phyloP scores from a whole-genome alignment of 179 eudicot genomes.

The Silene noctiflora region DNA sequence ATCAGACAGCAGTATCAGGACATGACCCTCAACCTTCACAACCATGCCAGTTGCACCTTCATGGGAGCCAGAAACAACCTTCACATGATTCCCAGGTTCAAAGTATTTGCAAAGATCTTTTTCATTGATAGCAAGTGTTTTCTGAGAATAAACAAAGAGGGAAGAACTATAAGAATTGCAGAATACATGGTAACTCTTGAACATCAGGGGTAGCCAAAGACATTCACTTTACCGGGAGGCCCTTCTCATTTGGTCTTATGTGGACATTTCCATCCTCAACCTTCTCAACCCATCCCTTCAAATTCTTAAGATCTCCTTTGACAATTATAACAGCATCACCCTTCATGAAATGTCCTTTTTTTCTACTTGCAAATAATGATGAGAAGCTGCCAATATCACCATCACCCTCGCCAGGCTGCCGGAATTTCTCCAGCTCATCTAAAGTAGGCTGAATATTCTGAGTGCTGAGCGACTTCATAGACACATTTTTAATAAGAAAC shows the following conservation, averaged over 20 bases:
- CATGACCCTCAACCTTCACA: constrained; percentile 86
- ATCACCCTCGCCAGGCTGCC: constrained; percentile 85
- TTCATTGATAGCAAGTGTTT: constrained; percentile 80
- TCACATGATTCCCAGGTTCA: constrained; percentile 96
- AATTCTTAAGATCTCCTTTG: constrained; percentile 89
- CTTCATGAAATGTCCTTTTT: constrained; percentile 98
- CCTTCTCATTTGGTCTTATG: constrained; percentile 71
- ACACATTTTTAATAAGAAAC: constrained; percentile 71
- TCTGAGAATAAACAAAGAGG: constrained; percentile 35
- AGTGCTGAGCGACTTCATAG: constrained; percentile 77
- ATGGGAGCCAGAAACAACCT: constrained; percentile 85
- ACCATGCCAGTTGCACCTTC: constrained; percentile 99
- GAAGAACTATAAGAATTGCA: constrained; percentile 11
- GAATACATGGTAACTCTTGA: neutral
- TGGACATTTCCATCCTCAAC: constrained; percentile 92
- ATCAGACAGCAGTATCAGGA: constrained; percentile 80
- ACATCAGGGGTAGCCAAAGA: neutral
- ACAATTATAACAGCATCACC: constrained; percentile 89
- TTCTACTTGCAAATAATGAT: constrained; percentile 82
- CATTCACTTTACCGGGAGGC: constrained; percentile 58
- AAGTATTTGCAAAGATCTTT: constrained; percentile 95
- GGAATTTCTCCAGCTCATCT: constrained; percentile 94
- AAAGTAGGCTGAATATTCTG: constrained; percentile 86
- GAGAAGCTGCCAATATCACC: constrained; percentile 81
- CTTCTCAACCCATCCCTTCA: constrained; percentile 96